Conservation (phyloP, 352 stramenopile species). For the Blastocystis sp. region DNA sequence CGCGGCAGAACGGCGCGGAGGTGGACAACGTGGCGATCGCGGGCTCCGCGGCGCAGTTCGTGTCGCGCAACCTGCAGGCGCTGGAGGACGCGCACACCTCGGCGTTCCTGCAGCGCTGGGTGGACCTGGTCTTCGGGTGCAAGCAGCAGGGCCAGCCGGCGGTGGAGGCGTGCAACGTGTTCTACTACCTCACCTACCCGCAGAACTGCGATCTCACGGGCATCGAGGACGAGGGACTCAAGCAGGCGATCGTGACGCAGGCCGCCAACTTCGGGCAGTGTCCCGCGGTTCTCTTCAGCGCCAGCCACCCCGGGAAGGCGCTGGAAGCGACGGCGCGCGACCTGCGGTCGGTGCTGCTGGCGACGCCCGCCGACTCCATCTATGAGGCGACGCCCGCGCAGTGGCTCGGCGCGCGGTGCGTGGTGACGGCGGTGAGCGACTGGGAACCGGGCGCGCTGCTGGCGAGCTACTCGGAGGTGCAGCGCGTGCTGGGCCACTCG, state of each 20-base stretch:
- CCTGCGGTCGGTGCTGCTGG: conserved; percentile 1
- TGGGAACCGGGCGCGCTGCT: background rate
- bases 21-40: conserved; percentile 31
- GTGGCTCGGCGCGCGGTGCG: conserved; percentile 28
- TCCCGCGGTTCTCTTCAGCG: conserved; percentile 14
- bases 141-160: conserved; percentile 90
- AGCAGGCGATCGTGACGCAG: conserved; percentile 74
- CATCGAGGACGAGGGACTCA: background rate
- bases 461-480: background rate
- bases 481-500: conserved; percentile 32
- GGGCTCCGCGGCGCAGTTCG: conserved; percentile 81
- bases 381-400: background rate
- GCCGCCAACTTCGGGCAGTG: conserved; percentile 94
- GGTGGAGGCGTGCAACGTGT: conserved; percentile 90
- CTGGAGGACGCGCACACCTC: conserved; percentile 96
- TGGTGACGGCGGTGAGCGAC: conserved; percentile 20
- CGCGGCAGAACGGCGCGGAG: conserved; percentile 75
- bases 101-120: conserved; percentile 90
- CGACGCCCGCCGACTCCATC: background rate
- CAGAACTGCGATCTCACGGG: conserved; percentile 82
- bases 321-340: background rate
- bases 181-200: conserved; percentile 95
- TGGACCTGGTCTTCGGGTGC: conserved; percentile 97
- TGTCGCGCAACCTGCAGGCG: conserved; percentile 87
- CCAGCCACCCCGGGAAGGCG: background rate